Conservation (phyloP, 257 asterid species). For the Avicennia marina region DNA sequence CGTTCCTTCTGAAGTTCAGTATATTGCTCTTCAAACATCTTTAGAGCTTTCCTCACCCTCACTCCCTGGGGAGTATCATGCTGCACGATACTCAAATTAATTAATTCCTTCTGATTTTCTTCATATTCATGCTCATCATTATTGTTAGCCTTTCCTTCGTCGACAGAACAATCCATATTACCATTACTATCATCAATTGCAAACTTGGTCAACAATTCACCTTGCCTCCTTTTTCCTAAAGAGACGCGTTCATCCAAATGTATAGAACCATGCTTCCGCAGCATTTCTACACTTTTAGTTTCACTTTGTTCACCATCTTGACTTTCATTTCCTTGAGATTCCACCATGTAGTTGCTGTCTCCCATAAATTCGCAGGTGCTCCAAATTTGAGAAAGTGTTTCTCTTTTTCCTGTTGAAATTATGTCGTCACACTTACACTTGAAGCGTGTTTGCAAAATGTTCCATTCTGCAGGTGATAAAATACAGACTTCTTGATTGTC, state of each 20-base stretch:
- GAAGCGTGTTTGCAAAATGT: background rate
- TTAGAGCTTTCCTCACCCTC: slow-evolving; percentile 46
- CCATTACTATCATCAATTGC: background rate
- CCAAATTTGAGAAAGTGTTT: background rate
- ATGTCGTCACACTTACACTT: background rate
- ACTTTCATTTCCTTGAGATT: background rate
- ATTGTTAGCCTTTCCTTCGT: too few relatives aligned
- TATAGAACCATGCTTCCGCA: background rate
- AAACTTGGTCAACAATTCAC: background rate
- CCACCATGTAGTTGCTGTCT: background rate
- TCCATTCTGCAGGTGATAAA: slow-evolving; percentile 16
- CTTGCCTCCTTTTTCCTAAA: background rate
- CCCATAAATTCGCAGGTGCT: background rate
- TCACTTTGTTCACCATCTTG: background rate
- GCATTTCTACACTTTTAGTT: background rate
- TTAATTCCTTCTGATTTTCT: background rate
- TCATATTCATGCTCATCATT: background rate
- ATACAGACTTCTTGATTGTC: slow-evolving; percentile 15
- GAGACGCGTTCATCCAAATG: background rate
- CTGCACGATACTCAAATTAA: slow-evolving; percentile 18
- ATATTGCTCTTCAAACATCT: slow-evolving; percentile 38
- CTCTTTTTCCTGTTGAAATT: background rate
- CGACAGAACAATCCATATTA: too few relatives aligned
- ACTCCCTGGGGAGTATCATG: slow-evolving; percentile 16
- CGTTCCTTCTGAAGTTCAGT: slow-evolving; percentile 31